Base-by-base conservation (phyloP, 2,329 filamentous ascomycete genomes). In the Mycosphaerella arachidis region DNA sequence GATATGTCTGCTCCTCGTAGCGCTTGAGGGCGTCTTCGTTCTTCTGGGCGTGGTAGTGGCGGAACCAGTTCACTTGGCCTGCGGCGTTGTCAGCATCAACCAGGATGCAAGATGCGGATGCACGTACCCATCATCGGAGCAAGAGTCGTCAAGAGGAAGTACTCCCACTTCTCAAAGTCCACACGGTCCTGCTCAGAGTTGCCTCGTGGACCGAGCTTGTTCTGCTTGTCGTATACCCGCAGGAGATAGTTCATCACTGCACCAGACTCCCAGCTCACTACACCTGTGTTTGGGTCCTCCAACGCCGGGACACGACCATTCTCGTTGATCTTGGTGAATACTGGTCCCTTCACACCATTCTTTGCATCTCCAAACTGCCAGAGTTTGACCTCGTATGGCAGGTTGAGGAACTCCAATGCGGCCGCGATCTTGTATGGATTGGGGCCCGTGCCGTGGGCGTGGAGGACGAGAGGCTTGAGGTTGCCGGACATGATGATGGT, bases 231-330 rank as follows among this genome's bases (percentile, higher is more conserved):
- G 63, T 80, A 80, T 1, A 74, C 71, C 2, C 75, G 67, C 9
- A 78, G 65, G 6, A 52, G 66, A 59, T 82, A 83, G 59, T 78
- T 74, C 59, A 83, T 66, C 66, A 82, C 81, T 10, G 81, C 80
- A 27, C 78, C 78, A 16, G 76, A 78, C 66, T 82, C 80, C 76
- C 78, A 83, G 45, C 80, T 73, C 0, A 74, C 76, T 43, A 82
- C 70, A 59, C 73, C 74, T 16, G 70, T 74, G 46, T 78, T 80
- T 60, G 77, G 77, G 62, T 81, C 79, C 58, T 80, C 70, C 40
- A 81, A 68, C 33, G 76, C 74, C 1, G 74, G 77, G 1, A 77
- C 56, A 16, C 78, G 74, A 29, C 78, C 77, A 60, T 80, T 80
- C 56, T 75, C 73, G 63, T 78, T 80, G 66, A 79, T 74, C 18